Evolutionary conservation across 2,329 filamentous ascomycete species (phyloP).

Genomic region (Thyridium curvatum): DNA sequence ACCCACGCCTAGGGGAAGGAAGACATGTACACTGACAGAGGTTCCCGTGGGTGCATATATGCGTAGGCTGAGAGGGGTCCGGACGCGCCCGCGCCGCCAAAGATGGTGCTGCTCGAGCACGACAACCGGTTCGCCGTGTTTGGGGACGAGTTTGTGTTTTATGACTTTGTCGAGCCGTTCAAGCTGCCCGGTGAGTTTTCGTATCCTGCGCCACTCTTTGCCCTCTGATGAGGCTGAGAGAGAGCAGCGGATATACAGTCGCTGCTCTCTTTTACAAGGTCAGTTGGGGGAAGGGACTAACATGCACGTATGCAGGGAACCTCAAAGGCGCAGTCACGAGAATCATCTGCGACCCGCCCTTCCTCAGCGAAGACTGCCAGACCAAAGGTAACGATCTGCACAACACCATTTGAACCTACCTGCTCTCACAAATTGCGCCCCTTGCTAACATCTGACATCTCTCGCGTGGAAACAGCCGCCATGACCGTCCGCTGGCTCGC

Average conservation of each 20-base stretch:
- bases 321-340: conserved; percentile 61
- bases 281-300: no score
- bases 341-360: conserved; percentile 73
- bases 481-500: conserved; percentile 70
- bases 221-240: no score
- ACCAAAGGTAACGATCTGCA: conserved; percentile 73
- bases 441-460: conserved; percentile 7
- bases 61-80: conserved; percentile 5
- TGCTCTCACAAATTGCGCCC: no score
- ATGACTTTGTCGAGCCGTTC: conserved; percentile 66
- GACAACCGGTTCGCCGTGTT: conserved; percentile 70
- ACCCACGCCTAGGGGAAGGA: no score
- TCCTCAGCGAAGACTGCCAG: conserved; percentile 74
- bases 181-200: conserved; percentile 47
- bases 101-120: conserved; percentile 64
- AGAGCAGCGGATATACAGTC: no score
- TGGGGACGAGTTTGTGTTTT: conserved; percentile 60
- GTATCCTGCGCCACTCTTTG: no score
- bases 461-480: conserved; percentile 45
- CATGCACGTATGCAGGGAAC: conserved; percentile 26
- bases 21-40: no score
- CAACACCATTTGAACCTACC: not conserved
- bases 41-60: no score
- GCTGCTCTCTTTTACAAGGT: no score
- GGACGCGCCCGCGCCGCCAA: conserved; percentile 37